Percentiles rank a stretch among this genome's conserved stretches.
These are phyloP conservation scores for Jasminum sambac DNA, from an alignment of 257 asterid species.

Conservation along the genomic window DNA sequence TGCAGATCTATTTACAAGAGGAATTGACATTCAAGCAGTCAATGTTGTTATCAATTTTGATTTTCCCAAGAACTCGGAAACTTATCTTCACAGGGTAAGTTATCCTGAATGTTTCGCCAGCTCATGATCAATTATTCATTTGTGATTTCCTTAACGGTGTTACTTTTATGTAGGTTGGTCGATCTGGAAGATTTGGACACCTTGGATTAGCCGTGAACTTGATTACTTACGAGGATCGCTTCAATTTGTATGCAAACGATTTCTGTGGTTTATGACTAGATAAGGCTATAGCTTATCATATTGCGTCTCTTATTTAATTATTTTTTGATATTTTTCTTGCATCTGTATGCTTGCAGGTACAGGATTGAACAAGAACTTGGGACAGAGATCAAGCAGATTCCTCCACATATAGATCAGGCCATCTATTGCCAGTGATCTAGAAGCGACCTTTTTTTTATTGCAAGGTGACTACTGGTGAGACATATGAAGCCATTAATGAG, in stretches of 20 bases:
- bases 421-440: constrained; percentile 58
- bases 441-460: constrained; percentile 14
- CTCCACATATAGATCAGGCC: constrained; percentile 80
- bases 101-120: not conserved
- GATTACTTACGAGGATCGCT: constrained; percentile 76
- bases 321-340: not conserved
- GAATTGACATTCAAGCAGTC: constrained; percentile 86
- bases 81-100: constrained; percentile 78
- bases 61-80: constrained; percentile 79
- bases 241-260: constrained; percentile 54
- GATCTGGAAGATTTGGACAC: constrained; percentile 84
- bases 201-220: constrained; percentile 81
- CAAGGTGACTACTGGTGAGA: constrained; percentile 34
- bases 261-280: constrained; percentile 1
- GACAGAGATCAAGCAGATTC: constrained; percentile 82
- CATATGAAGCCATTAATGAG: not conserved
- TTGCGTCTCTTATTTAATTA: not conserved
- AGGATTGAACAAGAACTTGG: constrained; percentile 87
- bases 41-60: constrained; percentile 84
- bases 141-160: constrained; percentile 7
- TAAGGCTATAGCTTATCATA: constrained; percentile 2
- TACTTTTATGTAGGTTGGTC: constrained; percentile 57
- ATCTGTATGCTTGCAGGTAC: constrained; percentile 43
- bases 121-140: not conserved
- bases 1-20: constrained; percentile 80